These are phyloP conservation scores for Aplosporella prunicola DNA, from an alignment of 2,329 filamentous ascomycete species.

Conservation along the genomic window DNA sequence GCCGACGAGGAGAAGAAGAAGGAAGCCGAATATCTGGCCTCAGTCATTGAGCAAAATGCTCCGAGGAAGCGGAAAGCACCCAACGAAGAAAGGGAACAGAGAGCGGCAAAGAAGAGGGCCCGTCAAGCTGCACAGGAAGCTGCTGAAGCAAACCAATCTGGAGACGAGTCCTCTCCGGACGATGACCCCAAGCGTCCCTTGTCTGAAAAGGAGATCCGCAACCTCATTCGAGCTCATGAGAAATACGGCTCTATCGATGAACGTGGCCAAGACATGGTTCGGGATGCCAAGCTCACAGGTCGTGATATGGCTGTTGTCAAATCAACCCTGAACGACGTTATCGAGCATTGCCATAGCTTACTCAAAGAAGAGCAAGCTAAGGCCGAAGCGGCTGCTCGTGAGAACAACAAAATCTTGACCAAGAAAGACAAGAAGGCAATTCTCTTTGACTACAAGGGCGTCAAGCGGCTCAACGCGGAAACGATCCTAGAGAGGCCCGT, in stretches of 20 bases:
- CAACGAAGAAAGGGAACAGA: slow-evolving; percentile 52
- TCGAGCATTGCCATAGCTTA: slow-evolving; percentile 59
- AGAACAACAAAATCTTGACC: slow-evolving; percentile 69
- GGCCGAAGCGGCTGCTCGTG: slow-evolving; percentile 54
- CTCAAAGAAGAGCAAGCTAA: slow-evolving; percentile 63
- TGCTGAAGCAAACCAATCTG: slow-evolving; percentile 43
- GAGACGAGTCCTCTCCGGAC: slow-evolving; percentile 42
- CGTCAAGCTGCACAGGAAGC: slow-evolving; percentile 57
- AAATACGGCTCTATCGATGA: slow-evolving; percentile 87
- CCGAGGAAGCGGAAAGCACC: slow-evolving; percentile 63
- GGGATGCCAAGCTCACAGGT: slow-evolving; percentile 73
- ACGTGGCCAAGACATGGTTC: slow-evolving; percentile 74
- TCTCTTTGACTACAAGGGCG: slow-evolving; percentile 83
- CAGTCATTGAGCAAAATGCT: slow-evolving; percentile 74
- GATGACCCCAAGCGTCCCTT: slow-evolving; percentile 80
- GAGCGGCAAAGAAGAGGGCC: slow-evolving; percentile 60
- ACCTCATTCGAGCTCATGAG: slow-evolving; percentile 83
- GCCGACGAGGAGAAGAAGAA: slow-evolving; percentile 77
- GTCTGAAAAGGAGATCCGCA: slow-evolving; percentile 84
- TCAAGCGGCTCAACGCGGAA: slow-evolving; percentile 92
- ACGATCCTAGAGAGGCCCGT: slow-evolving; percentile 85
- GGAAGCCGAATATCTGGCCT: slow-evolving; percentile 72
- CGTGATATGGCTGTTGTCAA: slow-evolving; percentile 75
- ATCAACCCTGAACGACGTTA: slow-evolving; percentile 65
- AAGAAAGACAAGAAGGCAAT: slow-evolving; percentile 98